A percentile compares a stretch with the other conserved stretches of the same genome.
These are phyloP conservation scores for Aspergillus sp. DNA, from an alignment of 2,329 filamentous ascomycete species.

Conservation along the genomic window DNA sequence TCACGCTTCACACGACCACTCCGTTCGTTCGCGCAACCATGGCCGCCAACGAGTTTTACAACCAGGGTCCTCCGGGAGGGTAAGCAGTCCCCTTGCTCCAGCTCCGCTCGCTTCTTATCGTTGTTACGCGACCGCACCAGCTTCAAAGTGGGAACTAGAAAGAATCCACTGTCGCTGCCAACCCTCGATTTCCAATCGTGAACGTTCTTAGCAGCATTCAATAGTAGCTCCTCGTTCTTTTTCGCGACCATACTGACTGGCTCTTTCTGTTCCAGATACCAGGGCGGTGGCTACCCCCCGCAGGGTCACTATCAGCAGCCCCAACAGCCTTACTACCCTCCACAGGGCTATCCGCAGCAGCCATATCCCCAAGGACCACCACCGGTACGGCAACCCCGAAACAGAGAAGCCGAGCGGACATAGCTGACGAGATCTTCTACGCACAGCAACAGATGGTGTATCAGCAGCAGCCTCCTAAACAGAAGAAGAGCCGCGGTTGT, in stretches of 20 bases:
- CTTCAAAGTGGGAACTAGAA: background rate
- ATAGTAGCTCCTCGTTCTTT: background rate
- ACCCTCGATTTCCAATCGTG: background rate
- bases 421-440: background rate
- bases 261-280: background rate
- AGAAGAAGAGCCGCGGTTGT: slow-evolving; percentile 53
- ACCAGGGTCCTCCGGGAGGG: slow-evolving; percentile 31
- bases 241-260: background rate
- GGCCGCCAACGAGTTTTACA: slow-evolving; percentile 24
- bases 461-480: slow-evolving; percentile 50
- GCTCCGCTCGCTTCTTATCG: background rate
- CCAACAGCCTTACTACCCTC: slow-evolving; percentile 34
- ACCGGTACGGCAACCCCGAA: slow-evolving; percentile 22
- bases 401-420: background rate
- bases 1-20: background rate
- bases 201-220: background rate
- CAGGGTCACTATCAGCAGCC: slow-evolving; percentile 34
- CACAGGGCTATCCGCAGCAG: slow-evolving; percentile 29
- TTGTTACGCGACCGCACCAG: background rate
- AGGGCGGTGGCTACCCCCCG: background rate
- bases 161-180: background rate
- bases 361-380: slow-evolving; percentile 13
- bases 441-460: slow-evolving; percentile 44
- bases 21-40: slow-evolving; percentile 15
- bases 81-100: slow-evolving; percentile 25